Evolutionary conservation across 805 yeast species (phyloP), one percentile per base, ranked within the genome.

Genomic region (Lachancea fermentati): DNA sequence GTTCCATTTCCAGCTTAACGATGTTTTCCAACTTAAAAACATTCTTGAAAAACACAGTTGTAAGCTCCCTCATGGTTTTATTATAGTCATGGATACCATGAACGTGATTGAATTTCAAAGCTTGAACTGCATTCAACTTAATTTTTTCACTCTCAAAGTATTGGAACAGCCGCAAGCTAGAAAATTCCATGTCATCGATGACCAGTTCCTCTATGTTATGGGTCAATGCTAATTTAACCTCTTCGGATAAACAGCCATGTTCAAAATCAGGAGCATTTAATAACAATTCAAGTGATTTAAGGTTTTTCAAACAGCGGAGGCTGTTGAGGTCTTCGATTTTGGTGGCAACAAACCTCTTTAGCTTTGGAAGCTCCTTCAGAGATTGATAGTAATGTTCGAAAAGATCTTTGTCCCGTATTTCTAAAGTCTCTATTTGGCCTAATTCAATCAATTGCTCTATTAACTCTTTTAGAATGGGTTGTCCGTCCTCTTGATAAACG

Each of bases 71-170:
- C 22, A 63, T 49, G 2, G 55, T 51, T 3, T 64, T 48, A 45
- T 66, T 68, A 46, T 66, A 65, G 42, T 70, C 70, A 31, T 62
- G 66, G 19, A 65, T 57, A 1, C 72, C 74, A 49, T 76, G 80
- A 30, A 69, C 66, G 43, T 69, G 69, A 29, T 68, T 63, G 30
- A 76, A 51, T 30, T 65, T 66, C 25, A 76, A 49, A 3, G 61
- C 49, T 14, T 48, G 53, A 13, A 75, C 44, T 1, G 54, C 43
- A 1, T 18, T 9, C 11, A 54, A 48, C 14, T 36, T 24, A 17
- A 55, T 34, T 5, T 44, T 36, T 7, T 42, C 41, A 13, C 36
- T 36, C 9, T 42, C 37, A 28, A 52, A 39, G 24, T 38, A 49
- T 29, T 64, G 54, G 13, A 73, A 48, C 5, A 73, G 51, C 15